Conservation (phyloP, 2,329 filamentous ascomycete species). For the Drechslerella coelobrocha region DNA sequence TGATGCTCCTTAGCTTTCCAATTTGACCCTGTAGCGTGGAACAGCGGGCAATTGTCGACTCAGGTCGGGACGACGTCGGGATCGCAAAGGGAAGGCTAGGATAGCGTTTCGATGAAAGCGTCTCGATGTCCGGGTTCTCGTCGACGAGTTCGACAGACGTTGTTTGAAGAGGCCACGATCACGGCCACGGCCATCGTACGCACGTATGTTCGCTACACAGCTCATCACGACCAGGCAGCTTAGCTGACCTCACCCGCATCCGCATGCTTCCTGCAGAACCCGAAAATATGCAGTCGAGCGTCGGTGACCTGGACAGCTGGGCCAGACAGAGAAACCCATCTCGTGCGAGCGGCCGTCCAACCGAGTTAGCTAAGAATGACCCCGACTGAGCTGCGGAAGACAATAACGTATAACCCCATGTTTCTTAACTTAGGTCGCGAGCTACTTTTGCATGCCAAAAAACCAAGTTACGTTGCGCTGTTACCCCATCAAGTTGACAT, state of each 20-base stretch:
- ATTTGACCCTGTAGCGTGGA: slow-evolving; percentile 41
- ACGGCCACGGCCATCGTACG: too few relatives aligned
- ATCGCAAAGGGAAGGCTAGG: slow-evolving; percentile 11
- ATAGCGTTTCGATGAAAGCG: background rate
- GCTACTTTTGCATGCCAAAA: too few relatives aligned
- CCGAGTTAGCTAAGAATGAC: slow-evolving; percentile 32
- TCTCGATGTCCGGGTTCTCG: background rate
- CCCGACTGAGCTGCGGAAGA: background rate
- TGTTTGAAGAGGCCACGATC: too few relatives aligned
- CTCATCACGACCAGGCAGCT: slow-evolving; percentile 1
- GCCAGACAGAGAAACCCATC: too few relatives aligned
- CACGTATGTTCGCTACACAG: too few relatives aligned
- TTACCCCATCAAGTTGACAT: background rate
- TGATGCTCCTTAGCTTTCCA: slow-evolving; percentile 37
- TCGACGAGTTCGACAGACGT: background rate
- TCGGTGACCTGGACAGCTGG: slow-evolving; percentile 24
- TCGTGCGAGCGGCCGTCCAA: slow-evolving; percentile 26
- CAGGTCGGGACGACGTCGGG: slow-evolving; percentile 25
- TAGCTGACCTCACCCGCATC: slow-evolving; percentile 51
- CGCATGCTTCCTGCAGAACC: slow-evolving; percentile 47
- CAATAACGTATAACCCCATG: background rate
- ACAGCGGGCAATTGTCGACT: slow-evolving; percentile 25
- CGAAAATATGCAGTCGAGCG: slow-evolving; percentile 48
- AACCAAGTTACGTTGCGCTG: background rate
- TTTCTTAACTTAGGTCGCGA: background rate